Base-by-base conservation (phyloP, 2,329 filamentous ascomycete species). In the Penicillium sclerotigenum region DNA sequence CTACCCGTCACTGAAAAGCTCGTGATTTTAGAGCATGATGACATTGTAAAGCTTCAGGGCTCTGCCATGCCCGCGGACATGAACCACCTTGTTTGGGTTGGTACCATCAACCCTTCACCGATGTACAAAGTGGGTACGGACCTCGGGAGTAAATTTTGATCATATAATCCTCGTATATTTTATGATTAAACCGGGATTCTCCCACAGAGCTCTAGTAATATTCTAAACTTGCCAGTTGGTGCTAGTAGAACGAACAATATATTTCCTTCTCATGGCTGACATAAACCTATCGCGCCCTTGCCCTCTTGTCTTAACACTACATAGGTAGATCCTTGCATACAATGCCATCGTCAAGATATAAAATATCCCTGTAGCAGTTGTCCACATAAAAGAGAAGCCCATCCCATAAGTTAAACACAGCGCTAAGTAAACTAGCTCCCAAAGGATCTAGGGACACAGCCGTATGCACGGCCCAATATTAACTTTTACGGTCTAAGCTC, bases 401-500 rank as follows among this genome's bases (percentile, higher is more conserved):
- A 29, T 36, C 18, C 51, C 10, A 20, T 37, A 36, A 49, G 28
- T 29, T 42, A 38, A 26, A 38, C 28, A 48, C 38, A 26, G n/a
- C 29, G 31, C 38, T 54, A 54, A 37, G 14, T 9, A 20, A 3
- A 48, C 38, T 54, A 54, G 46, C 26, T 31, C 43, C 10, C 16
- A 33, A 37, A 5, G n/a, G n/a, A 52, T 16, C 40, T 31, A 46
- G 18, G 14, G 36, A 43, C 7, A 24, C 29, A 13, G 24, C 45
- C 31, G 24, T 24, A n/a, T 42, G 51, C 52, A 54, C 52, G 52
- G 31, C 31, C 33, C 46, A 50, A 18, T 2, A 46, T 49, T 36
- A 29, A 36, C 22, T 28, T 26, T 14, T 5, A 18, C 41, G 50
- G 41, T 16, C 18, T 28, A 52, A 47, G 24, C 42, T 33, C 50